Percentiles rank a stretch among this genome's conserved stretches.
Conservation (phyloP, 441 rosid genomes). For the Breynia disticha region DNA sequence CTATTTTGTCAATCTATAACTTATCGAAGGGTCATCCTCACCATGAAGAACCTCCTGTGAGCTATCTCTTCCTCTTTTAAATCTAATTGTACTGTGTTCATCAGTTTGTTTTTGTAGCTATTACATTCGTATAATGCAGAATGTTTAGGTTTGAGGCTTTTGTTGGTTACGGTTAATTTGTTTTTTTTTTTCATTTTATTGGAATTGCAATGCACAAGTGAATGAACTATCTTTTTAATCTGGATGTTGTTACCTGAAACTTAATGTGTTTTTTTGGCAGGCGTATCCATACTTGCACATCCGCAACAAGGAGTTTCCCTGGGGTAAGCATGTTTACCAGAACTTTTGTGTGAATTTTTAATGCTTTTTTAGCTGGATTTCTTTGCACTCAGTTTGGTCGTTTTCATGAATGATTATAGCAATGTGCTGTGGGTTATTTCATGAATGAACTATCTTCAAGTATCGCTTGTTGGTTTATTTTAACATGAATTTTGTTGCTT, state of each 20-base stretch:
- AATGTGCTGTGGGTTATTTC: neutral
- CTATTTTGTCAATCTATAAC: conserved; percentile 32
- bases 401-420: neutral
- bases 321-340: conserved; percentile 52
- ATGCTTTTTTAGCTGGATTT: neutral
- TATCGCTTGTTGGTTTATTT: too few species aligned
- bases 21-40: conserved; percentile 82
- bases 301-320: conserved; percentile 96
- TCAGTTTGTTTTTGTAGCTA: neutral
- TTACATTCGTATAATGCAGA: too few species aligned
- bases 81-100: neutral
- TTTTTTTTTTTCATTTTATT: neutral
- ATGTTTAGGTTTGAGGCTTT: neutral
- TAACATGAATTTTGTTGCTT: too few species aligned
- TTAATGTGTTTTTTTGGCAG: conserved; percentile 27
- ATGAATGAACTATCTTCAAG: too few species aligned
- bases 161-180: neutral
- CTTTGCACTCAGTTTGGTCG: neutral
- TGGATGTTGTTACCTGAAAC: conserved; percentile 5
- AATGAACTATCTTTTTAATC: neutral
- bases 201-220: neutral
- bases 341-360: neutral
- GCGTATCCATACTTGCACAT: conserved; percentile 70
- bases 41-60: conserved; percentile 74
- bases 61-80: conserved; percentile 18